Evolutionary conservation across 2,329 filamentous ascomycete genomes (phyloP), one percentile per base, ranked within the genome.

Genomic region (Sclerotinia spermophila): DNA sequence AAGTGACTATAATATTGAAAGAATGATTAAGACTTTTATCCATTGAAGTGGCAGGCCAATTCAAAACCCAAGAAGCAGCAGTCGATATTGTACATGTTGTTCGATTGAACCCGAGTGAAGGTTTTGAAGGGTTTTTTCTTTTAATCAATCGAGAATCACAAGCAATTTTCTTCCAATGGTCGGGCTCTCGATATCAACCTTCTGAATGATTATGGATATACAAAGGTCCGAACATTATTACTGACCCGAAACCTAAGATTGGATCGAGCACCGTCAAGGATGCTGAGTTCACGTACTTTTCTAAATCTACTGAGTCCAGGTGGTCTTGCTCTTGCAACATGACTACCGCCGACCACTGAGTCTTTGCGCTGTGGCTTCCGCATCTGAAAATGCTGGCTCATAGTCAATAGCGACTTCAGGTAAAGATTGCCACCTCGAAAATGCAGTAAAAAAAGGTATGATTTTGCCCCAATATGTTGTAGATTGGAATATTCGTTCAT

Each of bases 401-500:
- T 30, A 40, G 62, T 42, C 19, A 66, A 53, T 30, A 13, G 38
- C 33, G 10, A 27, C n/a, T 5, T 40, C 24, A 40, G 15, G 2
- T 38, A 24, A 51, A 40, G 4, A 24, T 30, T 2, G 5, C 24
- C 24, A 21, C 30, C 19, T 60, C 15, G 13, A 40, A 40, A 30
- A 53, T 53, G 62, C 33, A 53, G n/a, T 10, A 38, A 40, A n/a
- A 15, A 38, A 40, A 53, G 24, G n/a, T 21, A 53, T 15, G 30
- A 42, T 13, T 24, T 65, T 33, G n/a, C 64, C 42, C 27, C 38
- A n/a, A 33, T 33, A 58, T 67, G 30, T 44, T 67, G 11, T 30
- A 19, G 33, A 58, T 33, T 58, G 35, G 48, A 51, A 69, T 11
- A 55, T 53, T 13, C 51, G n/a, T 69, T 69, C 44, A 64, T 69